Percentiles rank a stretch among this genome's conserved stretches.
phyloP scores from a whole-genome alignment of 352 stramenopile species.

The Aphanomyces stellatus region DNA sequence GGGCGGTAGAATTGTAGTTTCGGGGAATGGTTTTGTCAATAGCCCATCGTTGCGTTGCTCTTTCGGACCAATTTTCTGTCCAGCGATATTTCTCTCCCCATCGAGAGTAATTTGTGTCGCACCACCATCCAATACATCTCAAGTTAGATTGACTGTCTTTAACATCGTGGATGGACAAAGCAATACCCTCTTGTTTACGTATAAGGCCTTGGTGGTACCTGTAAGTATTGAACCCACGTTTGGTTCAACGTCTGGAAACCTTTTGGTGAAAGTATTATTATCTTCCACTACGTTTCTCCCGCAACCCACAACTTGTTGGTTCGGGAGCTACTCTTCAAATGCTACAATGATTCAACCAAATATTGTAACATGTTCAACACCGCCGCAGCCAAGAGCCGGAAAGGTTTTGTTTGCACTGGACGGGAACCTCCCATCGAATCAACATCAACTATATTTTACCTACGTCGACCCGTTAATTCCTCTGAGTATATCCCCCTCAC shows the following conservation, averaged over 20 bases:
- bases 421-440: neutral
- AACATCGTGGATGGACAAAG: neutral
- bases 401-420: neutral
- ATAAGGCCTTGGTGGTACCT: neutral
- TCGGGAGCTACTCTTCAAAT: neutral
- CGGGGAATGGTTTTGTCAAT: neutral
- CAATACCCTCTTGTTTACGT: neutral
- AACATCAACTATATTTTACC: neutral
- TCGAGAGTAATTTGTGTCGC: neutral
- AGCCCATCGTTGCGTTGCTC: neutral
- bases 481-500: neutral
- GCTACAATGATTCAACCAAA: neutral
- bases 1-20: neutral
- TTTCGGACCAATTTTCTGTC: neutral
- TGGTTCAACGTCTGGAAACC: too few relatives aligned
- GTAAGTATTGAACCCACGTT: neutral
- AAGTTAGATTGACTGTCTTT: neutral
- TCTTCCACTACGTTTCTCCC: too few relatives aligned
- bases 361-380: neutral
- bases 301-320: neutral
- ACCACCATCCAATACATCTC: neutral
- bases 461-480: neutral
- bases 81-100: neutral
- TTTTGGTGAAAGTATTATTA: too few relatives aligned
- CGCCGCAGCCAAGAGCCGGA: neutral